phyloP scores from a whole-genome alignment of 1,139 yeast genomes.

The Saccharomycopsis phalli region DNA sequence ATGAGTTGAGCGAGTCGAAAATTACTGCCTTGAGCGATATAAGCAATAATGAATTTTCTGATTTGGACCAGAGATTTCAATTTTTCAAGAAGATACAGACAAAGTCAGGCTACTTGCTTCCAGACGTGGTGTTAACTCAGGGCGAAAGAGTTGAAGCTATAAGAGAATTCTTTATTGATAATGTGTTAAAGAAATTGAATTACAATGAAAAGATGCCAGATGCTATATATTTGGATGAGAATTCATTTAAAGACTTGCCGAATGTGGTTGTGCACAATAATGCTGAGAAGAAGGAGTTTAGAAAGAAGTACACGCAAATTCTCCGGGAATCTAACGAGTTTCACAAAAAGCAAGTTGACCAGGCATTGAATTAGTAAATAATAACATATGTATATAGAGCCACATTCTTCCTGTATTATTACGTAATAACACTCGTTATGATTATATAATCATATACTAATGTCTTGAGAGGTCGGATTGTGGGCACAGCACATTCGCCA shows the following conservation, averaged over 20 bases:
- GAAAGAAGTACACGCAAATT: slow-evolving; percentile 11
- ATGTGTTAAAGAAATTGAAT: slow-evolving; percentile 5
- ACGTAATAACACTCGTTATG: background rate
- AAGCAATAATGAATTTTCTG: slow-evolving; percentile 3
- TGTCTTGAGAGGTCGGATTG: too few species aligned
- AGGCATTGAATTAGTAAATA: background rate
- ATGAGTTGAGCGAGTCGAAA: slow-evolving; percentile 3
- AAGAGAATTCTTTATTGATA: slow-evolving; percentile 7
- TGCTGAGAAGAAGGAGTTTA: slow-evolving; percentile 8
- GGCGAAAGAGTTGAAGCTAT: slow-evolving; percentile 7
- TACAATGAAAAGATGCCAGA: slow-evolving; percentile 13
- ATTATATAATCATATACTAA: background rate
- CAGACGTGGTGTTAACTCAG: slow-evolving; percentile 17
- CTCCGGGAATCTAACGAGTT: slow-evolving; percentile 7
- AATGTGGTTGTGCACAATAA: slow-evolving; percentile 15
- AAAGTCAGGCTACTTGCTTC: slow-evolving; percentile 13
- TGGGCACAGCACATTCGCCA: background rate
- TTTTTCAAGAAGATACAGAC: slow-evolving; percentile 16
- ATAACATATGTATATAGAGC: background rate
- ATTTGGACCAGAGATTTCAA: slow-evolving; percentile 13
- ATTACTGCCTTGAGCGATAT: slow-evolving; percentile 2
- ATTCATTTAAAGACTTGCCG: slow-evolving; percentile 15
- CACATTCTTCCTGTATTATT: background rate
- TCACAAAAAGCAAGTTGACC: background rate
- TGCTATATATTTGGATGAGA: slow-evolving; percentile 15